Base-by-base conservation (phyloP, 345 rosid genomes). In the Populus simonii region DNA sequence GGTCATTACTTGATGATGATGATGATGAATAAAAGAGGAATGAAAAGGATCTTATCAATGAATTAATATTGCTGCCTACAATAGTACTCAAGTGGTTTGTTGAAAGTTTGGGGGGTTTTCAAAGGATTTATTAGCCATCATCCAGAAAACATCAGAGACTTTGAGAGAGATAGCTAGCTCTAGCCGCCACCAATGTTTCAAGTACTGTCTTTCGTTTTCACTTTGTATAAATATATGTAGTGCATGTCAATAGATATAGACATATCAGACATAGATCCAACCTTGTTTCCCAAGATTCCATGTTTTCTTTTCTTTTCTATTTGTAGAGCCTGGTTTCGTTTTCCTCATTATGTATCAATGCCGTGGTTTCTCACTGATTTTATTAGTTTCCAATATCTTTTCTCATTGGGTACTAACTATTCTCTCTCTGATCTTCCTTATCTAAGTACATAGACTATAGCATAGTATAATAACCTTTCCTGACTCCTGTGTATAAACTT, bases 251-350 rank as follows among this genome's bases (percentile, higher is more conserved):
- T 8, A 61, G n/a, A 13, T 18, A 71, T 31, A 15, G 16, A 55
- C 45, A 25, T 59, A 59, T 20, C 61, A 72, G 70, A 77, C 51
- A 61, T 68, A 39, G 47, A 66, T 70, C 62, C 61, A 59, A 59
- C 63, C 63, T 57, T n/a, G 71, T 78, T 33, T 70, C 74, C 62
- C 76, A n/a, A 74, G 51, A 38, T 59, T 57, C 62, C 51, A 36
- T 36, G 51, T 20, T n/a, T 73, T 73, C 13, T 59, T 22, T 73
- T 57, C 29, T 36, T 20, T 55, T 57, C 63, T 57, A 3, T 66
- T 65, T 47, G 59, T 45, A 29, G 70, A 43, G 7, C 39, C 70
- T 74, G 36, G 31, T 45, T 74, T 74, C 29, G 27, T n/a, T 57
- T 57, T 74, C 41, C 71, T 17, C 65, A 35, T 12, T 66, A n/a